These are phyloP conservation scores for Hypoxylon sp. DNA, from an alignment of 2,329 filamentous ascomycete genomes.

Conservation along the genomic window DNA sequence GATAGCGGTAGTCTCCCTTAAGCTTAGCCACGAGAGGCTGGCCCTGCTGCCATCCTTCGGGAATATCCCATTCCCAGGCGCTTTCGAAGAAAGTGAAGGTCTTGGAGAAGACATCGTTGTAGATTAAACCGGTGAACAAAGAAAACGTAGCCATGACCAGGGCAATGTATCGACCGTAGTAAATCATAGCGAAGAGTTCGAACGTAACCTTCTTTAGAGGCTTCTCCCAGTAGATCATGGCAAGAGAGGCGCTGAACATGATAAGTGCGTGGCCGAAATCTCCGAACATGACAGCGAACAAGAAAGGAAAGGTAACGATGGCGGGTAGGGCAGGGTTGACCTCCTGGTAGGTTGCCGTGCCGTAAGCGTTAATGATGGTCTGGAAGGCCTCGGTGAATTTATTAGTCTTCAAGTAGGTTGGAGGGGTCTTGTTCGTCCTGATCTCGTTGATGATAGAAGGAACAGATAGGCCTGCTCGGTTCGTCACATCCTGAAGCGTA, in stretches of 20 bases:
- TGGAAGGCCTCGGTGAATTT: conserved; percentile 99
- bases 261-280: conserved; percentile 94
- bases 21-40: conserved; percentile 76
- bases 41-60: conserved; percentile 75
- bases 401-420: conserved; percentile 98
- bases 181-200: conserved; percentile 98
- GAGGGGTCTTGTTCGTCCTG: conserved; percentile 95
- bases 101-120: conserved; percentile 98
- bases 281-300: conserved; percentile 99
- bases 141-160: conserved; percentile 98
- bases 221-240: conserved; percentile 98
- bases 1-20: conserved; percentile 84
- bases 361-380: conserved; percentile 98
- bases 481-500: conserved; percentile 96
- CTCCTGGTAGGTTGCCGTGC: conserved; percentile 96
- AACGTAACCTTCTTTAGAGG: conserved; percentile 91
- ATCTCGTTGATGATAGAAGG: conserved; percentile 99
- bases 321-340: conserved; percentile 96
- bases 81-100: conserved; percentile 90
- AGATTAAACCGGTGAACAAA: conserved; percentile 95
- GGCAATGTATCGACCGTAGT: conserved; percentile 98
- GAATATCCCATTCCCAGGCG: conserved; percentile 85
- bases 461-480: conserved; percentile 94
- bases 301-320: conserved; percentile 98
- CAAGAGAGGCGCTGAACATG: conserved; percentile 85